phyloP scores from a whole-genome alignment of 2,329 filamentous ascomycete genomes.

The Colletotrichum sp. region DNA sequence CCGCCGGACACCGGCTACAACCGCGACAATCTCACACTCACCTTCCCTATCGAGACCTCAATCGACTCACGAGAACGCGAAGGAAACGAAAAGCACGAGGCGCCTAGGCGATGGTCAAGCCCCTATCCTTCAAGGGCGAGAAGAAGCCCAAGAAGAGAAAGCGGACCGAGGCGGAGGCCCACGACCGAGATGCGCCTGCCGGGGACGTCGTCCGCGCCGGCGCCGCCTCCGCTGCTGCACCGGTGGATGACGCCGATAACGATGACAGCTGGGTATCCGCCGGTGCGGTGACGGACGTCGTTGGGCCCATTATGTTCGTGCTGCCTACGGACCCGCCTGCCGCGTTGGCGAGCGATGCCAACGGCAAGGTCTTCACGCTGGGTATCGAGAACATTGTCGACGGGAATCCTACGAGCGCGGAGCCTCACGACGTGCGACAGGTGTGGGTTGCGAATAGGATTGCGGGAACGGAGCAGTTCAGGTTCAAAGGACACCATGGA shows the following conservation, averaged over 20 bases:
- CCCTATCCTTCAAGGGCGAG: constrained; percentile 95
- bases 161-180: constrained; percentile 61
- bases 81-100: not conserved
- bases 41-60: constrained; percentile 1
- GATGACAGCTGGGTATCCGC: constrained; percentile 95
- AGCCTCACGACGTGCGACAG: constrained; percentile 94
- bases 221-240: constrained; percentile 19
- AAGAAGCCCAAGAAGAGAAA: constrained; percentile 95
- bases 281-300: constrained; percentile 74
- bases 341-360: constrained; percentile 84
- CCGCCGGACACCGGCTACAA: constrained; percentile 7
- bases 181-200: not conserved
- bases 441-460: constrained; percentile 92
- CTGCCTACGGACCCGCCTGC: constrained; percentile 76
- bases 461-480: constrained; percentile 79
- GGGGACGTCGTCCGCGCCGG: constrained; percentile 33
- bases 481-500: constrained; percentile 90
- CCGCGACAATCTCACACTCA: not conserved
- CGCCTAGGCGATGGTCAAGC: constrained; percentile 76
- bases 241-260: constrained; percentile 48
- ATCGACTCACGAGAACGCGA: not conserved
- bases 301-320: constrained; percentile 83
- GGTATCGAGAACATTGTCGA: constrained; percentile 89
- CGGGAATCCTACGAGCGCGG: constrained; percentile 79
- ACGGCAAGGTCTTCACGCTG: constrained; percentile 84